Base-by-base conservation (phyloP, 306 rosid species). In the Malus sieversii region DNA sequence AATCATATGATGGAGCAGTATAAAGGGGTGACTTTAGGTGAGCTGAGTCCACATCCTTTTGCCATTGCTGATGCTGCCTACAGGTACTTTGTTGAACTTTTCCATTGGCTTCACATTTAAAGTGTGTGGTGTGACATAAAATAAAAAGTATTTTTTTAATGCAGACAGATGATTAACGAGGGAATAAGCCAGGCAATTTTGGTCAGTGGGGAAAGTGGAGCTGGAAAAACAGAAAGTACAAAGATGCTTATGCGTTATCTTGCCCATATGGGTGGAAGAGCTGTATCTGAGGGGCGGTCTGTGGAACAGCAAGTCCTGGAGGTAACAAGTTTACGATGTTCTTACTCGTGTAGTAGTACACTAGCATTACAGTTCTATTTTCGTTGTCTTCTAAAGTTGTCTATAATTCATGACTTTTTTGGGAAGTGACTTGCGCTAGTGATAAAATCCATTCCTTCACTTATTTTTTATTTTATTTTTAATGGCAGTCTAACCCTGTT, bases 151-250 rank as follows among this genome's bases (percentile, higher is more conserved):
- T 8, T 14, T 0, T 9, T 44, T 23, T 29, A 61, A 25, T 88
- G 68, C 91, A 93, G 98, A 82, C 82, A 82, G 79, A 91, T 93
- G 98, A 81, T 93, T 67, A 90, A 87, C 15, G 98, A 93, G 76
- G 87, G 82, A 82, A 76, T 70, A 62, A 91, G 98, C 82, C 98
- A 93, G 87, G 71, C 98, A 77, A 93, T 93, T 87, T 85, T 93
- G 85, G 98, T 93, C 53, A 93, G 98, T 82, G 98, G 98, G 78
- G 98, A 93, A 86, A 93, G 98, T 88, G 98, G 98, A 82, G 97
- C 98, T 23, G 98, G 98, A 38, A 93, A 93, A 88, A 93, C 98
- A 32, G 98, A 93, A 79, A 90, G 98, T 69, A 93, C 98, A 48
- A 93, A 93, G 84, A 90, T 91, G 97, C 98, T 93, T 81, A 93